These are phyloP conservation scores for Candida ponderosae DNA, from an alignment of 805 yeast genomes.

Conservation along the genomic window DNA sequence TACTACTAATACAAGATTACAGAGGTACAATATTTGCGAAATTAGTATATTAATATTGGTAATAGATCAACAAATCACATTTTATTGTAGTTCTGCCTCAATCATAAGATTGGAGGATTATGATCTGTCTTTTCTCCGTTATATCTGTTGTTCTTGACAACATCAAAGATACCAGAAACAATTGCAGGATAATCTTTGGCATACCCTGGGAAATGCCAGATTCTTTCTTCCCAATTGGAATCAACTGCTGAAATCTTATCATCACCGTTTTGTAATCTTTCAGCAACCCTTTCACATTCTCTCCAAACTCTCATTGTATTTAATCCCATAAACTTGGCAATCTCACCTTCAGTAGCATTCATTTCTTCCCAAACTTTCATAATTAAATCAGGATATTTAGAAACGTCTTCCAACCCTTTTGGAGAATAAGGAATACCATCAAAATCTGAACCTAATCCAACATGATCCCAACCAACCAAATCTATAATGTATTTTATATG, in stretches of 20 bases:
- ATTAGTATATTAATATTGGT: no score
- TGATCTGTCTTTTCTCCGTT: not conserved
- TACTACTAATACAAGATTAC: no score
- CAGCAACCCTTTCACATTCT: conserved; percentile 24
- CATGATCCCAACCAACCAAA: conserved; percentile 36
- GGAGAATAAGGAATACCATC: conserved; percentile 39
- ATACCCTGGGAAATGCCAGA: conserved; percentile 32
- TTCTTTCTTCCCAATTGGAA: conserved; percentile 33
- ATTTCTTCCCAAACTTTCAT: conserved; percentile 14
- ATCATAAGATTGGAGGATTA: no score
- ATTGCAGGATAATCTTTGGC: conserved; percentile 28
- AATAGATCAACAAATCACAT: no score
- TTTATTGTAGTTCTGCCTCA: no score
- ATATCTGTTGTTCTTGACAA: not conserved
- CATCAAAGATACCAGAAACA: conserved; percentile 23
- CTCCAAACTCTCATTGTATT: conserved; percentile 36
- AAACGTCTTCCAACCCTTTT: conserved; percentile 37
- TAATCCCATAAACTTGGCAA: conserved; percentile 30
- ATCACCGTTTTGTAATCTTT: conserved; percentile 6
- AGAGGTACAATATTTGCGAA: no score
- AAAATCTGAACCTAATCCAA: conserved; percentile 38
- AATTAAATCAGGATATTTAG: conserved; percentile 39
- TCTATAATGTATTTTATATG: conserved; percentile 33
- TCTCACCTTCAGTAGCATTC: conserved; percentile 31
- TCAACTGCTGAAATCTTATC: conserved; percentile 21